Base-by-base conservation (phyloP, 768 basidiomycete genomes). In the Jaapia argillacea region DNA sequence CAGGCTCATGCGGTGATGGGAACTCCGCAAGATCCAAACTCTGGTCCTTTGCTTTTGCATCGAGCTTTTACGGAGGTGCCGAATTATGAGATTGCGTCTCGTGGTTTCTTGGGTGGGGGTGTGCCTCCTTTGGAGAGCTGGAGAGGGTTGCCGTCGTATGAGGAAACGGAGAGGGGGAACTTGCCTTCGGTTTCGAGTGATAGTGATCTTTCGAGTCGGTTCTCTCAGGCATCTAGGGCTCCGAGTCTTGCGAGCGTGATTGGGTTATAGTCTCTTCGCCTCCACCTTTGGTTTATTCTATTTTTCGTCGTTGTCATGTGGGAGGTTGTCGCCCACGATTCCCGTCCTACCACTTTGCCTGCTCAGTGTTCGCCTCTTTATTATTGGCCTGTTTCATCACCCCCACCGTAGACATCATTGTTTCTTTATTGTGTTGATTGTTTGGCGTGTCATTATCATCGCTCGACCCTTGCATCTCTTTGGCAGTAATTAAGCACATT, bases 31-130 rank as follows among this genome's bases (percentile, higher is more conserved):
- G 54, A 60, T 44, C 56, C 48, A 39, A 50, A 55, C 25, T 51
- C 56, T 16, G 60, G 58, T 44, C 57, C 57, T 13, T 54, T 60
- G 49, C 49, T 76, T 49, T 64, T 83, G 45, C 76, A 77, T 49
- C 71, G 79, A 18, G 75, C 77, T 38, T 81, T 77, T 53, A 85
- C 74, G 50, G 77, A 72, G 66, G 86, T 96, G 14, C 94, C 94
- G 1, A 79, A 86, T 51, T 98, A 98, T 60, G 72, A 72, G 16
- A 72, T 87, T 37, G 89, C 93, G 2, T 78, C 82, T 48, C 69
- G 84, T 12, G 92, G 91, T 4, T 94, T 93, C 62, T 71, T 93
- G 22, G 92, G 92, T 5, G 76, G 74, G 3, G 91, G 92, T 4
- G 81, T 93, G n/a, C 80, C 85, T 6, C 91, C 94, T 13, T 60